A percentile compares a stretch with the other conserved stretches of the same genome.
Conservation (phyloP, 495 filamentous ascomycete genomes). For the Penicillium taxi region DNA sequence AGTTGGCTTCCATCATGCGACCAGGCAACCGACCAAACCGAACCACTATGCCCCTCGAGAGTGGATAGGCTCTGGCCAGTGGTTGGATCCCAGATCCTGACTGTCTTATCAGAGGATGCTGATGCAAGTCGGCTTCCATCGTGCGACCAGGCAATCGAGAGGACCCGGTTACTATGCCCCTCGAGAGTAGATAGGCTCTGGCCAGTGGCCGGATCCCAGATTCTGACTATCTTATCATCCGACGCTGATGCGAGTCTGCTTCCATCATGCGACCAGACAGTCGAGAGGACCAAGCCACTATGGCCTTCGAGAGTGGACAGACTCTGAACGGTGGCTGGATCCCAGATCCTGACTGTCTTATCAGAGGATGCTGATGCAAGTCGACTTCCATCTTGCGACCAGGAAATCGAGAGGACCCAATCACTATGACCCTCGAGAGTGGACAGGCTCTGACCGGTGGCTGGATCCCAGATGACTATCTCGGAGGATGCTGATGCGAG, state of each 20-base stretch:
- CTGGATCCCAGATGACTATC: too few relatives aligned
- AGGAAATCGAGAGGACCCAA: neutral
- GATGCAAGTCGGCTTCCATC: slow-evolving; percentile 3
- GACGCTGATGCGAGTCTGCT: slow-evolving; percentile 1
- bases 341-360: slow-evolving; percentile 3
- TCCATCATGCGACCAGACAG: slow-evolving; percentile 5
- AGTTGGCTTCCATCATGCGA: slow-evolving; percentile 2
- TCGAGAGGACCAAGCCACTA: neutral
- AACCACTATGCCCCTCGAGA: neutral
- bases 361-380: neutral
- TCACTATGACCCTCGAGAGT: slow-evolving; percentile 2
- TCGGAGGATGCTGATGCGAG: too few relatives aligned
- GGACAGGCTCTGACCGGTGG: too few relatives aligned
- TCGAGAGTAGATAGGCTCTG: slow-evolving; percentile 6
- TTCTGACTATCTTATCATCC: neutral
- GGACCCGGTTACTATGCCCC: slow-evolving; percentile 6
- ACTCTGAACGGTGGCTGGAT: slow-evolving; percentile 1
- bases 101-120: neutral
- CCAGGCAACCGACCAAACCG: neutral
- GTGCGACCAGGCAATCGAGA: slow-evolving; percentile 3
- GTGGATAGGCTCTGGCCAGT: neutral
- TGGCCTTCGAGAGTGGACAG: slow-evolving; percentile 1
- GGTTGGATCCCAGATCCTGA: neutral
- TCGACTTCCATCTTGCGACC: neutral
- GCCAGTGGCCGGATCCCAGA: slow-evolving; percentile 2